Base-by-base conservation (phyloP, 1,284 basidiomycete species). In the Malassezia yamatoensis region DNA sequence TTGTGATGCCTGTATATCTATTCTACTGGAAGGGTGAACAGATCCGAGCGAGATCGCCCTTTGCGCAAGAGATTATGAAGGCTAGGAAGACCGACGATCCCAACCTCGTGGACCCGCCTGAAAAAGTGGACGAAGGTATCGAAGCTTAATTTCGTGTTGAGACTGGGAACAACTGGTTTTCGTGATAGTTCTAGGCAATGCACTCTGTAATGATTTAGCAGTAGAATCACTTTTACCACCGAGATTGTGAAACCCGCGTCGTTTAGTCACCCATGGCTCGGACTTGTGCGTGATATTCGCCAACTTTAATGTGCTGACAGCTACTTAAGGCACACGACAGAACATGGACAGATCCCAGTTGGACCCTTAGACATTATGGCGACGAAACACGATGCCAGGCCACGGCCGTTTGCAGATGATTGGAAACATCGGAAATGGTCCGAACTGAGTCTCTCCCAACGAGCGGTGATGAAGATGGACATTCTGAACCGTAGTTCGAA, bases 1-100 rank as follows among this genome's bases (percentile, higher is more conserved):
- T 78, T 8, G 70, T 70, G 6, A 72, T 78, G 32, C 77, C 78
- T 0, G 70, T 78, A 29, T 78, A 74, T 59, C 51, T 78, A 36
- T 78, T 78, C 68, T 78, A 78, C 62, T 72, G 55, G 58, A 67
- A 77, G 24, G 77, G 77, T 2, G 65, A 68, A 2, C 61, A 59
- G 41, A 75, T 78, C 56, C 60, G 78, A 5, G 66, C 69, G 37
- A 50, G 68, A 12, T 73, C 67, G 49, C 75, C 74, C 58, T 78
- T 78, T 13, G 43, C 43, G 3, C 43, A 45, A 33, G 43, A 45
- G 43, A 45, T 45, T 18, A 45, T 45, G 43, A 8, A 18, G 12
- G 43, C 43, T 13, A 13, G 43, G 3, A 24, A 33, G 12, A 45
- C 43, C 13, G 43, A 33, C 6, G 24, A 45, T 54, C 77, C 77